Percentiles rank a stretch among this genome's conserved stretches.
phyloP scores from a whole-genome alignment of 352 stramenopile genomes.

The Phytophthora citrophthora region DNA sequence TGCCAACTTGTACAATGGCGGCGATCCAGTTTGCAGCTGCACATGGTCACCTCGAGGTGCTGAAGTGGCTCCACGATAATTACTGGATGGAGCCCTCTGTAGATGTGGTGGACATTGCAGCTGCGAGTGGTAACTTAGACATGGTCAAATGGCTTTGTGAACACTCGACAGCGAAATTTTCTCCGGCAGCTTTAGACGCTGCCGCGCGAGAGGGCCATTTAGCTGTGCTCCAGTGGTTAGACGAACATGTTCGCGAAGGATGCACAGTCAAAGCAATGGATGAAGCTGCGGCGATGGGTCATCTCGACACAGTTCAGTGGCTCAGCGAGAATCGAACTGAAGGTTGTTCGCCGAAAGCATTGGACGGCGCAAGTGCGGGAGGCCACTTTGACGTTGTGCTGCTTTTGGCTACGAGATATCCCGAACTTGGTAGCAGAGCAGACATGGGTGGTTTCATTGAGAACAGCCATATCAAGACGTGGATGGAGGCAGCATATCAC shows the following conservation, averaged over 20 bases:
- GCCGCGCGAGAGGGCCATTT: constrained; percentile 32
- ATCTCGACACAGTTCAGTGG: constrained; percentile 34
- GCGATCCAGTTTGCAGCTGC: constrained; percentile 26
- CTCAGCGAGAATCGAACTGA: constrained; percentile 26
- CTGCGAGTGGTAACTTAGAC: constrained; percentile 27
- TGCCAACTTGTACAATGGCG: constrained; percentile 18
- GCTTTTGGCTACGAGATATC: constrained; percentile 26
- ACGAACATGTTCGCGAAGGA: constrained; percentile 26
- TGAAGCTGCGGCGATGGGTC: constrained; percentile 29
- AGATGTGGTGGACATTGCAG: constrained; percentile 31
- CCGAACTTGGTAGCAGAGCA: constrained; percentile 2
- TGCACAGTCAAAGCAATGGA: constrained; percentile 46
- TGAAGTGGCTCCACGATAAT: constrained; percentile 41
- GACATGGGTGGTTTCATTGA: constrained; percentile 8
- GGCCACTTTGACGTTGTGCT: constrained; percentile 46
- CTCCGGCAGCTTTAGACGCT: constrained; percentile 24
- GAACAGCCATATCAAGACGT: constrained; percentile 16
- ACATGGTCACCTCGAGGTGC: constrained; percentile 23
- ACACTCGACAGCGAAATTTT: constrained; percentile 21
- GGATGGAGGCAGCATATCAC: constrained; percentile 12
- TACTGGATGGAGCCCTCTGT: constrained; percentile 22
- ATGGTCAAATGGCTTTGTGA: constrained; percentile 38
- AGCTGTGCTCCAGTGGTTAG: constrained; percentile 28
- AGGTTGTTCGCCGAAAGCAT: constrained; percentile 30
- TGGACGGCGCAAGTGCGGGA: constrained; percentile 26